Conservation (phyloP, 352 stramenopile species). For the Pythium vanterpoolii region DNA sequence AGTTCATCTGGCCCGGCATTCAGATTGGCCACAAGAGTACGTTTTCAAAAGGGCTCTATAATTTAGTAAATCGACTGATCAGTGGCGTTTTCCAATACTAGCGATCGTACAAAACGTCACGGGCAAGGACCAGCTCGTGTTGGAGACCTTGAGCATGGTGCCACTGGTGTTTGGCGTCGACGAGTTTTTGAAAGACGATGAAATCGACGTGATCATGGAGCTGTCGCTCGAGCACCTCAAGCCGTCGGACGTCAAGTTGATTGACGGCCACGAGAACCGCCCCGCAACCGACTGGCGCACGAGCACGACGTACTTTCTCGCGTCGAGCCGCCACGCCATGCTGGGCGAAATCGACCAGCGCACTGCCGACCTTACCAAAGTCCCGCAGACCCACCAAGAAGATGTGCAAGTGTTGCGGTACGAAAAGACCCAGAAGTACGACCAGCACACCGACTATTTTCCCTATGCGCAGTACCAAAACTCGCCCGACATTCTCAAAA, state of each 20-base stretch:
- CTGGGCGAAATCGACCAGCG: conserved; percentile 61
- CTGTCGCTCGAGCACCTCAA: conserved; percentile 59
- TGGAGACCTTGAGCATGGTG: conserved; percentile 35
- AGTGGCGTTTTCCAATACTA: not conserved
- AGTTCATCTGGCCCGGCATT: conserved; percentile 76
- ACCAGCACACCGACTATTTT: conserved; percentile 78
- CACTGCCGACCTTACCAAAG: conserved; percentile 60
- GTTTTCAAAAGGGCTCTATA: not conserved
- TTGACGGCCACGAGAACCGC: conserved; percentile 62
- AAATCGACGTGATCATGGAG: conserved; percentile 73
- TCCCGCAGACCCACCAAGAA: conserved; percentile 62
- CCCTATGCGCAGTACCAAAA: conserved; percentile 41
- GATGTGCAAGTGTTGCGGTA: conserved; percentile 75
- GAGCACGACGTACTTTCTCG: conserved; percentile 73
- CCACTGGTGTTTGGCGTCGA: conserved; percentile 69
- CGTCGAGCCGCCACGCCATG: conserved; percentile 38
- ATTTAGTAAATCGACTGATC: not conserved
- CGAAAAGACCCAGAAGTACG: conserved; percentile 74
- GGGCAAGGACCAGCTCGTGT: conserved; percentile 27
- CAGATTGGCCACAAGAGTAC: conserved; percentile 63
- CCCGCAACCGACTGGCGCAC: conserved; percentile 70
- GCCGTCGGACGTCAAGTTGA: conserved; percentile 55
- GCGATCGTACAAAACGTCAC: conserved; percentile 22
- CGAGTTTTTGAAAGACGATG: conserved; percentile 69
- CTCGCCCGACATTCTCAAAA: conserved; percentile 43